Percentiles rank a stretch among this genome's conserved stretches.
Evolutionary conservation across 257 asterid species (phyloP).

Genomic region (Striga asiatica): DNA sequence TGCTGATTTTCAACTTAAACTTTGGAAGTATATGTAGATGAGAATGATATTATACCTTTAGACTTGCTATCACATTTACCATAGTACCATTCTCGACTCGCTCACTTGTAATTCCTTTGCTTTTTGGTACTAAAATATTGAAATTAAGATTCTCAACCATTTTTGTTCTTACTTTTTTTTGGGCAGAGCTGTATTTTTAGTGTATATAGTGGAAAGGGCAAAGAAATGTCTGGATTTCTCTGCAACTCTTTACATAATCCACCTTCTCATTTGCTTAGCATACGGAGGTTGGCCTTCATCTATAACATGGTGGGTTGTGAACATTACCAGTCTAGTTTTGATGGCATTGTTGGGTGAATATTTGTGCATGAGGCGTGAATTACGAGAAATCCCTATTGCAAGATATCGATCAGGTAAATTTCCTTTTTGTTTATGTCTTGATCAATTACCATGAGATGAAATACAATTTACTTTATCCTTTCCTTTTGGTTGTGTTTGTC

Average conservation of each 20-base stretch:
- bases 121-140: no score
- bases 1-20: conserved; percentile 4
- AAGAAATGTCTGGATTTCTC: conserved; percentile 91
- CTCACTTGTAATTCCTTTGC: background rate
- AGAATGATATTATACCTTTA: conserved; percentile 1
- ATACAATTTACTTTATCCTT: background rate
- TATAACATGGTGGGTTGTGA: conserved; percentile 87
- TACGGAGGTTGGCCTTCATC: conserved; percentile 98
- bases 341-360: conserved; percentile 84
- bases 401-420: conserved; percentile 81
- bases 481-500: background rate
- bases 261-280: conserved; percentile 57
- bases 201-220: conserved; percentile 80
- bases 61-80: conserved; percentile 1
- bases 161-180: no score
- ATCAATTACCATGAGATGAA: background rate
- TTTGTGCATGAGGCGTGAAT: conserved; percentile 71
- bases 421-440: conserved; percentile 6
- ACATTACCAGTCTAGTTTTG: conserved; percentile 57
- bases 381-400: conserved; percentile 71
- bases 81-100: conserved; percentile 13
- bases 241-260: conserved; percentile 68
- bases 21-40: background rate
- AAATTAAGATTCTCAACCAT: no score
- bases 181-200: conserved; percentile 68